A percentile compares a stretch with the other conserved stretches of the same genome.
phyloP scores from a whole-genome alignment of 495 filamentous ascomycete species.

The Lophium mytilinum region DNA sequence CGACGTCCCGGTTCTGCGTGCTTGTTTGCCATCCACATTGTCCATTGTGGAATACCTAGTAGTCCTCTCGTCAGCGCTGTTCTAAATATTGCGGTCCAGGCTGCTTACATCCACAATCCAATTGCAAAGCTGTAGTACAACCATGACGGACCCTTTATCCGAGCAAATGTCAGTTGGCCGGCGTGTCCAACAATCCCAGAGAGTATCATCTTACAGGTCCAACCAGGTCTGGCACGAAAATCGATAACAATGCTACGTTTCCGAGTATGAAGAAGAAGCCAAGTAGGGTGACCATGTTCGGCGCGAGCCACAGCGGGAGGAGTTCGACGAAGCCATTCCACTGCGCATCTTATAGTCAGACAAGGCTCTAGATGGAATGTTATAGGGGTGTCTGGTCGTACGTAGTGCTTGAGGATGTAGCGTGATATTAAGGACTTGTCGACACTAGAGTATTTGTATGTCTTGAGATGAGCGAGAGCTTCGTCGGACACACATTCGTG shows the following conservation, averaged over 20 bases:
- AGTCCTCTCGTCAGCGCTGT: not conserved
- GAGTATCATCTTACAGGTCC: constrained; percentile 62
- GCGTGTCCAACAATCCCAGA: not conserved
- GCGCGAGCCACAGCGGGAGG: constrained; percentile 89
- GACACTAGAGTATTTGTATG: constrained; percentile 93
- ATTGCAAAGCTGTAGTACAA: constrained; percentile 91
- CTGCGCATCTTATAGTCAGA: constrained; percentile 39
- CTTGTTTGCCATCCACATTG: constrained; percentile 98
- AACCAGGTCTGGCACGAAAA: constrained; percentile 83
- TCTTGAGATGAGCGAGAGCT: constrained; percentile 72
- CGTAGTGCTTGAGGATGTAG: constrained; percentile 91
- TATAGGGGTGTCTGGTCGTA: constrained; percentile 42
- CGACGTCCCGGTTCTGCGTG: constrained; percentile 86
- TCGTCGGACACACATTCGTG: constrained; percentile 61
- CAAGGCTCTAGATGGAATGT: constrained; percentile 3
- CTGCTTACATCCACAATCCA: constrained; percentile 76
- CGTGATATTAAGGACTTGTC: constrained; percentile 93
- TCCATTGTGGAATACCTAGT: constrained; percentile 92
- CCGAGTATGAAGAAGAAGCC: constrained; percentile 89
- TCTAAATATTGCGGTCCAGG: not conserved
- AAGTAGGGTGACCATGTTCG: constrained; percentile 93
- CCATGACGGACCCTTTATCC: constrained; percentile 71
- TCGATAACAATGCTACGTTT: constrained; percentile 71
- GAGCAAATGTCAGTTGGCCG: not conserved
- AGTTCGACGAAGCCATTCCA: constrained; percentile 97